Evolutionary conservation across 2,329 filamentous ascomycete genomes (phyloP).

Genomic region (Talaromyces atroroseus): DNA sequence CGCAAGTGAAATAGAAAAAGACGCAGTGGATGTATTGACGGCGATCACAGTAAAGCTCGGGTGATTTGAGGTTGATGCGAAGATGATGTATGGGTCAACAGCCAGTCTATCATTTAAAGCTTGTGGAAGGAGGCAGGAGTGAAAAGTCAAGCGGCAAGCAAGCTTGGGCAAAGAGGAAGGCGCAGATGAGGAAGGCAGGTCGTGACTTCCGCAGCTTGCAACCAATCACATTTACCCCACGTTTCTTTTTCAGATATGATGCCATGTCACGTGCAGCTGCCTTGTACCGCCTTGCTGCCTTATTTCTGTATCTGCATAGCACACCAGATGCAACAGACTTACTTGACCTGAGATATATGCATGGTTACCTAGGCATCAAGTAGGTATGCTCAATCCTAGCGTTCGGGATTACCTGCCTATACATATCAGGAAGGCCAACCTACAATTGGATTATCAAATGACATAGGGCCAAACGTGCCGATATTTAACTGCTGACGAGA

Average conservation of each 20-base stretch:
- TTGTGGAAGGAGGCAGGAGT: neutral
- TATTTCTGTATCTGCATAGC: too few relatives aligned
- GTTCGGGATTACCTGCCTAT: neutral
- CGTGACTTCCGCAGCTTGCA: neutral
- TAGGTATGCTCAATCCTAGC: neutral
- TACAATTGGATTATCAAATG: neutral
- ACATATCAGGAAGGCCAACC: neutral
- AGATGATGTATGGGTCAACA: too few relatives aligned
- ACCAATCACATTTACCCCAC: neutral
- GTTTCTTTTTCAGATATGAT: neutral
- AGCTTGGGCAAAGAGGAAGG: neutral
- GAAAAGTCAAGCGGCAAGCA: neutral
- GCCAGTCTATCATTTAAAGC: neutral
- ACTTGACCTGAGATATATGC: too few relatives aligned
- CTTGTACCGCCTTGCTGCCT: neutral
- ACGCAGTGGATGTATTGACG: neutral
- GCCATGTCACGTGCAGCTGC: neutral
- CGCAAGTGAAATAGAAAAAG: neutral
- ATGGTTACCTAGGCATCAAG: too few relatives aligned
- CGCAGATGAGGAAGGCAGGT: neutral
- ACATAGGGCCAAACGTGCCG: too few relatives aligned
- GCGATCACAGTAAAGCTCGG: neutral
- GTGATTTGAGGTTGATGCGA: too few relatives aligned
- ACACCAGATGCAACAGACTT: too few relatives aligned
- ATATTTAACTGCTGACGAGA: neutral